Conservation (phyloP, 2,329 filamentous ascomycete genomes). For the Diaporthe amygdali region DNA sequence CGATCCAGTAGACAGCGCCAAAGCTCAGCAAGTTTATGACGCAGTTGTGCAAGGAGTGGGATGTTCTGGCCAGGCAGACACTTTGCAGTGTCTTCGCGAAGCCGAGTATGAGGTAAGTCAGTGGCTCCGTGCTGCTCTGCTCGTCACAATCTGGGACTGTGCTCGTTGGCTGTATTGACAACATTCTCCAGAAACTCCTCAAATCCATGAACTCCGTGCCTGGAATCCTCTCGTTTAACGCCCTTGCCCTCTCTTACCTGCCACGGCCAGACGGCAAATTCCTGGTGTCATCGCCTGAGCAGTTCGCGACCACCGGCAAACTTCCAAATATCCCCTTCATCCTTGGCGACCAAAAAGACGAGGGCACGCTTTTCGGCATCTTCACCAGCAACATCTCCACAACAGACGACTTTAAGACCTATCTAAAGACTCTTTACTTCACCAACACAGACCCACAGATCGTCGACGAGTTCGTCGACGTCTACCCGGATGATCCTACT, state of each 20-base stretch:
- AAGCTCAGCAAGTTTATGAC: slow-evolving; percentile 70
- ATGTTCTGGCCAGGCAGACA: slow-evolving; percentile 62
- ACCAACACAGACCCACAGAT: slow-evolving; percentile 53
- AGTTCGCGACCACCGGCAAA: slow-evolving; percentile 54
- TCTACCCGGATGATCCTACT: slow-evolving; percentile 62
- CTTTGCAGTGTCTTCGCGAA: slow-evolving; percentile 68
- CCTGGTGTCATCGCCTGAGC: slow-evolving; percentile 67
- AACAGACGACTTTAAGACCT: slow-evolving; percentile 62
- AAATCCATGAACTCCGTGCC: slow-evolving; percentile 74
- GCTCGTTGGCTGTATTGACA: not conserved
- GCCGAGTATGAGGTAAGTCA: slow-evolving; percentile 53
- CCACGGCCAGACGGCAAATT: slow-evolving; percentile 73
- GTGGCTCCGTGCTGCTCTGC: not conserved
- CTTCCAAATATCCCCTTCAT: slow-evolving; percentile 56
- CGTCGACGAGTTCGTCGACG: slow-evolving; percentile 61
- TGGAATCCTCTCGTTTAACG: slow-evolving; percentile 68
- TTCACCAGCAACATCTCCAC: slow-evolving; percentile 73
- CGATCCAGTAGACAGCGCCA: slow-evolving; percentile 66
- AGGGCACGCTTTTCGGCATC: slow-evolving; percentile 76
- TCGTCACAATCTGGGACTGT: not conserved
- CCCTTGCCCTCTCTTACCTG: slow-evolving; percentile 74
- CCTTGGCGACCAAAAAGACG: slow-evolving; percentile 79
- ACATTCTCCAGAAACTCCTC: slow-evolving; percentile 51
- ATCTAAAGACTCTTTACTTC: slow-evolving; percentile 68
- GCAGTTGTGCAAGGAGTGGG: slow-evolving; percentile 64